Percentiles rank a stretch among this genome's conserved stretches.
phyloP scores from a whole-genome alignment of 345 rosid genomes.

The Mallotus nudiflorus region DNA sequence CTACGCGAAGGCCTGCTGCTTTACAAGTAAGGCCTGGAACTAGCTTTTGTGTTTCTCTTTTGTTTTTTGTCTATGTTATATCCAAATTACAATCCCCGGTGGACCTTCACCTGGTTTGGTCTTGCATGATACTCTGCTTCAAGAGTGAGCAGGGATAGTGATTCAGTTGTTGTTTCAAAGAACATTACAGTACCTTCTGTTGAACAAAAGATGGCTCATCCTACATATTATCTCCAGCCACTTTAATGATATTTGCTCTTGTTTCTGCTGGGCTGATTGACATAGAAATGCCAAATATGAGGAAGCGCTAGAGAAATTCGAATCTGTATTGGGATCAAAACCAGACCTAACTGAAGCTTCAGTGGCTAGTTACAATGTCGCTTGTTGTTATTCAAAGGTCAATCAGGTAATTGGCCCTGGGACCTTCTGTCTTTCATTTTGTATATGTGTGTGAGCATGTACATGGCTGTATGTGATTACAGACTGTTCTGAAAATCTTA shows the following conservation, averaged over 20 bases:
- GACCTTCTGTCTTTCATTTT: too few relatives aligned
- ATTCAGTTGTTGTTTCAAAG: neutral
- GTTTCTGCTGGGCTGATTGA: neutral
- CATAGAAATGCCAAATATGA: slow-evolving; percentile 73
- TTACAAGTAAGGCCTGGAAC: slow-evolving; percentile 50
- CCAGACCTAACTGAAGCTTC: slow-evolving; percentile 75
- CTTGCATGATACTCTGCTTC: too few relatives aligned
- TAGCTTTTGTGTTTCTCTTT: neutral
- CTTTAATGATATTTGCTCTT: neutral
- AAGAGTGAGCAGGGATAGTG: too few relatives aligned
- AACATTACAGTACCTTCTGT: neutral
- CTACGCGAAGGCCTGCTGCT: slow-evolving; percentile 83
- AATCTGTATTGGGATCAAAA: slow-evolving; percentile 91
- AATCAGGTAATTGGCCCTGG: slow-evolving; percentile 52
- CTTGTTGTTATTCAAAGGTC: slow-evolving; percentile 92
- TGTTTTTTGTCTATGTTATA: neutral
- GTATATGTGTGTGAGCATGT: too few relatives aligned
- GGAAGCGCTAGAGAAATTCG: slow-evolving; percentile 85
- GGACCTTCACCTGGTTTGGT: neutral
- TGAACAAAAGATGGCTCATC: neutral
- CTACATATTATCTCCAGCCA: neutral
- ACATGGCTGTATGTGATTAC: too few relatives aligned
- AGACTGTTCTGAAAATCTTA: neutral
- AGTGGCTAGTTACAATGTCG: slow-evolving; percentile 88
- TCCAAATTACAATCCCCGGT: neutral